Base-by-base conservation (phyloP, 257 asterid genomes). In the Handroanthus guayacan region DNA sequence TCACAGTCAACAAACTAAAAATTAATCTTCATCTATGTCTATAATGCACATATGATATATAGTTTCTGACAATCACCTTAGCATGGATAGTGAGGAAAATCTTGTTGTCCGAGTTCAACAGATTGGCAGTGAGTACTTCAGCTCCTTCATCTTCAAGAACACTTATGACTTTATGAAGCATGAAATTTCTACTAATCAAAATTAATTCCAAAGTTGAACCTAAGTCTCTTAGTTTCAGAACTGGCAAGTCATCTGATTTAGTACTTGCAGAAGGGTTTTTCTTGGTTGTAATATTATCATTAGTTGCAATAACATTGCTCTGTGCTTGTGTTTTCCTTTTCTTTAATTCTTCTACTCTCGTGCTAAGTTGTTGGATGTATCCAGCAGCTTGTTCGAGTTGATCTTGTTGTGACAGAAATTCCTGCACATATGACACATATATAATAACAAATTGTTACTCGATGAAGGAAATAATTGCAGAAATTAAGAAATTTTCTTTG, bases 141-240 rank as follows among this genome's bases (percentile, higher is more conserved):
- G 82, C 81, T 60, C 90, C 88, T 82, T 66, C 87, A 51, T 79
- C 84, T 75, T 80, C 80, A 0, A 86, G 17, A 9, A 84, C 64
- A 20, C 39, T 54, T 5, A 82, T 60, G 16, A 75, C 73, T 75
- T 82, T 41, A 48, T 44, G 57, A 62, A 86, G 0, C 10, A n/a
- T 69, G 69, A 80, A 25, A 3, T 72, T 78, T 11, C 17, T 75
- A 75, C 77, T 69, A 0, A 80, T 62, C 39, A 84, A 60, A 61
- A 72, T 67, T 12, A 86, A 82, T 81, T 86, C 87, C 57, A 86
- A 36, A 45, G 44, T 65, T 39, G 86, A 78, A 16, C 70, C 85
- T 1, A 78, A 16, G 1, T 80, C 90, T 55, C 14, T 69, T 13
- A 82, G 16, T 72, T 75, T 69, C 14, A 86, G 38, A 38, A 69